Percentiles rank a stretch among this genome's conserved stretches.
Evolutionary conservation across 441 rosid species (phyloP).

Genomic region (Monsonia emarginata): DNA sequence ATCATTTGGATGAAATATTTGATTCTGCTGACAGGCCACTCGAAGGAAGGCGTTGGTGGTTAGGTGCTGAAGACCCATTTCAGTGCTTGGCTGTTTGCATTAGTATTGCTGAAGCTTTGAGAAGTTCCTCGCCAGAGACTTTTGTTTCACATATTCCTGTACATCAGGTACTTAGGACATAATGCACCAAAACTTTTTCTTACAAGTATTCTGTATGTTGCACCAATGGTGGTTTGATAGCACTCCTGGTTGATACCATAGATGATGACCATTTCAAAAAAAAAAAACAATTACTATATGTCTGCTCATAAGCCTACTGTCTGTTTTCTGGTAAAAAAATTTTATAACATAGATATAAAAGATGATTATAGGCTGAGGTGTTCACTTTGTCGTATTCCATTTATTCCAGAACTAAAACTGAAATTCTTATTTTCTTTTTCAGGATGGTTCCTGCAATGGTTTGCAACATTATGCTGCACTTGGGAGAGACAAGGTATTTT

Average conservation of each 20-base stretch:
- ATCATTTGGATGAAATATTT: conserved; percentile 72
- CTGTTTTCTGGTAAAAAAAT: no score
- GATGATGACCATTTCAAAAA: no score
- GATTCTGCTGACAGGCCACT: conserved; percentile 90
- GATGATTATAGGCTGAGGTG: neutral
- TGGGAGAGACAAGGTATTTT: conserved; percentile 85
- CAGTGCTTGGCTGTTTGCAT: conserved; percentile 91
- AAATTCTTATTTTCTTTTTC: conserved; percentile 10
- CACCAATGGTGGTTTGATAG: neutral
- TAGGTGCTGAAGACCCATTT: conserved; percentile 88
- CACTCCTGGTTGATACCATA: neutral
- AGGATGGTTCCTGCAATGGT: conserved; percentile 99
- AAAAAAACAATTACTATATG: neutral
- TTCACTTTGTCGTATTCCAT: neutral
- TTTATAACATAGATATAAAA: no score
- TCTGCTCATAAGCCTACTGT: neutral
- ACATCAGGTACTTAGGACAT: conserved; percentile 57
- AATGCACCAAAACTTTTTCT: neutral
- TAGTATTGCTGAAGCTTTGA: conserved; percentile 78
- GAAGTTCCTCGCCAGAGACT: conserved; percentile 70
- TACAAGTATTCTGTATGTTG: neutral
- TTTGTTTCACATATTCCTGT: conserved; percentile 69
- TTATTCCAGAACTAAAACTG: conserved; percentile 6
- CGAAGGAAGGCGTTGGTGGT: conserved; percentile 94
- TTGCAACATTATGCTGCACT: conserved; percentile 98